phyloP scores from a whole-genome alignment of 177 flowering plant species.

The Vitis hybrid region DNA sequence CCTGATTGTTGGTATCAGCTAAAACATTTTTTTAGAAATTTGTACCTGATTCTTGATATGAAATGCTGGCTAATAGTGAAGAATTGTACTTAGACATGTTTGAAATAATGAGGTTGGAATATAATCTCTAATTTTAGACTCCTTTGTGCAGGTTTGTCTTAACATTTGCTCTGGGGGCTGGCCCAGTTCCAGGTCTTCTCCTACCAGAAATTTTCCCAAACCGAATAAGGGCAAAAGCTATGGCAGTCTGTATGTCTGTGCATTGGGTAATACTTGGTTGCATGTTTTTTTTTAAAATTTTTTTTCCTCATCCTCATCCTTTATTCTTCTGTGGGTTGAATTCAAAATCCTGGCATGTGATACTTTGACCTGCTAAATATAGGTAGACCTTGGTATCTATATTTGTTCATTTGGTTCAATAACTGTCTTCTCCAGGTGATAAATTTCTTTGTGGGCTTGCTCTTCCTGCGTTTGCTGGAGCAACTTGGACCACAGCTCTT shows the following conservation, averaged over 20 bases:
- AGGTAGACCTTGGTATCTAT: not conserved
- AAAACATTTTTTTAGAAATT: too few species aligned
- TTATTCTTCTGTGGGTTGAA: not conserved
- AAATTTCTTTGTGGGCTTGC: conserved; percentile 90
- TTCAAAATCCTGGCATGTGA: too few species aligned
- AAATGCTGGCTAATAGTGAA: not conserved
- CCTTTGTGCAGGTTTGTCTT: conserved; percentile 70
- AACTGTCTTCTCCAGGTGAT: conserved; percentile 53
- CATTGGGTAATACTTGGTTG: conserved; percentile 71
- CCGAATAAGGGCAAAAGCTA: conserved; percentile 88
- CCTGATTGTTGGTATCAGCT: too few species aligned
- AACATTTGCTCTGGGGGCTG: conserved; percentile 87
- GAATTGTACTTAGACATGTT: not conserved
- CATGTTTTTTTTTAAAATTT: not conserved
- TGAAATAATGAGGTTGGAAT: not conserved
- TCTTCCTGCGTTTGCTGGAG: conserved; percentile 81
- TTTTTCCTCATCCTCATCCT: not conserved
- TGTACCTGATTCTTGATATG: too few species aligned
- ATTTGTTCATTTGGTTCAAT: not conserved
- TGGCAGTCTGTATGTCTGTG: conserved; percentile 90
- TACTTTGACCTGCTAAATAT: not conserved
- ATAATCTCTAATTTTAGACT: too few species aligned
- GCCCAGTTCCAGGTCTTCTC: conserved; percentile 94
- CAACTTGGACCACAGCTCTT: conserved; percentile 67
- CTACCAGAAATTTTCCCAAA: conserved; percentile 83